A percentile compares a stretch with the other conserved stretches of the same genome.
These are phyloP conservation scores for Passalora sequoiae DNA, from an alignment of 2,329 filamentous ascomycete genomes.

Conservation along the genomic window DNA sequence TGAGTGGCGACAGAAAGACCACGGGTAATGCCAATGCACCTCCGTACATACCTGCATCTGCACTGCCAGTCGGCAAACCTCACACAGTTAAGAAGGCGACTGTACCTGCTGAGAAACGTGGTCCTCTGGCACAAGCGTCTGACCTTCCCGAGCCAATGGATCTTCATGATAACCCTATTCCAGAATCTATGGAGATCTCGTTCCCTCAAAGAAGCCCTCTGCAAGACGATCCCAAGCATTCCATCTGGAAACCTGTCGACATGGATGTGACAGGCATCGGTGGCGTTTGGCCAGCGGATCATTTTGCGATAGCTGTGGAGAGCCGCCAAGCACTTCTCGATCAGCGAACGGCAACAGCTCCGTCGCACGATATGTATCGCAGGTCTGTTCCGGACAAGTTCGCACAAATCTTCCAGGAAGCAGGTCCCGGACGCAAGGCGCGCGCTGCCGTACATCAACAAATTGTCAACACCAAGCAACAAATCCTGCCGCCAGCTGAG, in stretches of 20 bases:
- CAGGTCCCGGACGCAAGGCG: conserved; percentile 7
- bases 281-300: conserved; percentile 55
- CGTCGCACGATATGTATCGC: conserved; percentile 18
- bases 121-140: conserved; percentile 26
- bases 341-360: conserved; percentile 9
- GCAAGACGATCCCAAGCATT: conserved; percentile 4
- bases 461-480: conserved; percentile 60
- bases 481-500: conserved; percentile 51
- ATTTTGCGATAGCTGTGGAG: conserved; percentile 50
- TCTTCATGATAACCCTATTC: conserved; percentile 35
- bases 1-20: conserved; percentile 58
- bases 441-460: conserved; percentile 57
- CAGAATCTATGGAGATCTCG: conserved; percentile 32
- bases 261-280: conserved; percentile 53
- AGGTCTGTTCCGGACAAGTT: conserved; percentile 30
- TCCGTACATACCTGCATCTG: conserved; percentile 19
- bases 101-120: conserved; percentile 28
- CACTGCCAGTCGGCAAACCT: conserved; percentile 20
- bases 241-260: conserved; percentile 30
- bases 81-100: not conserved
- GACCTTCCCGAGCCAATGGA: conserved; percentile 34
- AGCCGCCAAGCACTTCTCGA: conserved; percentile 25
- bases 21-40: conserved; percentile 14
- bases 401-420: conserved; percentile 30
- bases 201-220: conserved; percentile 36